Conservation (phyloP, 73 alveolate genomes). For the Paramecium sonneborni region DNA sequence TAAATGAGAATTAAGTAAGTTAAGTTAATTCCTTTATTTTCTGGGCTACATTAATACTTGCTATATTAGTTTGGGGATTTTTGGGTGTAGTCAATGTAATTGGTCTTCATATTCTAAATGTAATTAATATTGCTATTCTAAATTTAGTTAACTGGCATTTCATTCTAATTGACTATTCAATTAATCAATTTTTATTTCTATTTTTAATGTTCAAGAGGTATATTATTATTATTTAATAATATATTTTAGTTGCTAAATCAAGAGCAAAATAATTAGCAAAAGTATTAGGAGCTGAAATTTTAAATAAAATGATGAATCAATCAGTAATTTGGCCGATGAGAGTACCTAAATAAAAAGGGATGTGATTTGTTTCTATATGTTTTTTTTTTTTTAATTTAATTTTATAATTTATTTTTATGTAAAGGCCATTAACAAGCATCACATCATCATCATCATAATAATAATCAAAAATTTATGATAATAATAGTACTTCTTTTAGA, state of each 20-base stretch:
- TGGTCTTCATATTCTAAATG: conserved; percentile 1
- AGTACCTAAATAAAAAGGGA: background rate
- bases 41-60: conserved; percentile 2
- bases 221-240: background rate
- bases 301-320: background rate
- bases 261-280: conserved; percentile 40
- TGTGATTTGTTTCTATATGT: background rate
- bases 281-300: background rate
- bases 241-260: background rate
- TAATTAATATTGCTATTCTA: background rate
- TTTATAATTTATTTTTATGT: background rate
- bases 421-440: background rate
- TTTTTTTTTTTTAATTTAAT: background rate
- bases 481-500: background rate
- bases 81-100: background rate
- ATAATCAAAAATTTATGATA: background rate
- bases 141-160: conserved; percentile 35
- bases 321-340: background rate
- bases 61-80: conserved; percentile 46
- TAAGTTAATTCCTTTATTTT: background rate
- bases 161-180: conserved; percentile 13
- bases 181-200: conserved; percentile 17
- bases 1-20: conserved; percentile 20
- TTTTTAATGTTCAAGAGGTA: conserved; percentile 44
- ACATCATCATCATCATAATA: background rate